These are phyloP conservation scores for Suillus weaverae DNA, from an alignment of 768 basidiomycete species.

Conservation along the genomic window DNA sequence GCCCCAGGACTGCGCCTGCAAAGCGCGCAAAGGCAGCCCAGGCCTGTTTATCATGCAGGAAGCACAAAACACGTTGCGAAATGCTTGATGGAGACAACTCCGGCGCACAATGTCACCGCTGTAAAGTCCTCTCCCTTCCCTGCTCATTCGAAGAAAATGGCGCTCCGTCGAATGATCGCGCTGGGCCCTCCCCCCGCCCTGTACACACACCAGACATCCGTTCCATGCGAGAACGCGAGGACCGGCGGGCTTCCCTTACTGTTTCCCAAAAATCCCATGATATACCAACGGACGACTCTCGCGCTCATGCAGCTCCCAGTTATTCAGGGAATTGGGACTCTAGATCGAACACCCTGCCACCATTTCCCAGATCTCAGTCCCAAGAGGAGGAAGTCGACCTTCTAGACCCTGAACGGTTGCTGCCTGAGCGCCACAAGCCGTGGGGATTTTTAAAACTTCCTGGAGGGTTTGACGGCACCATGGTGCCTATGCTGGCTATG, in stretches of 20 bases:
- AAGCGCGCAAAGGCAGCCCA: constrained; percentile 46
- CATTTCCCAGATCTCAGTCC: constrained; percentile 18
- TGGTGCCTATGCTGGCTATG: constrained; percentile 47
- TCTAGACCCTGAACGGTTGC: constrained; percentile 35
- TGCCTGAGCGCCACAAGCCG: constrained; percentile 35
- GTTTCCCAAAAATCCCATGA: constrained; percentile 23
- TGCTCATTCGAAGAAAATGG: constrained; percentile 45
- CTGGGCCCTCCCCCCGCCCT: constrained; percentile 17
- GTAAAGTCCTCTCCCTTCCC: constrained; percentile 45
- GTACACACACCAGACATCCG: constrained; percentile 21
- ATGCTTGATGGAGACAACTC: constrained; percentile 42
- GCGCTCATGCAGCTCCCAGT: constrained; percentile 12
- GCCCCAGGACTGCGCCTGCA: constrained; percentile 29
- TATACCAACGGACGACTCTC: constrained; percentile 21
- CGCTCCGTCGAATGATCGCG: constrained; percentile 8
- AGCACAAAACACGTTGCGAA: constrained; percentile 52
- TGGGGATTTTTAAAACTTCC: constrained; percentile 41
- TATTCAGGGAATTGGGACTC: constrained; percentile 23
- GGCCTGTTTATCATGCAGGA: constrained; percentile 47
- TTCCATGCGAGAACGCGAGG: constrained; percentile 9
- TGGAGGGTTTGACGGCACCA: constrained; percentile 44
- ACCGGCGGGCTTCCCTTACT: constrained; percentile 26
- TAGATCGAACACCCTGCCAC: constrained; percentile 14
- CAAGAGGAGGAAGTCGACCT: constrained; percentile 31
- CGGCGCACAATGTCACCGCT: constrained; percentile 46